Evolutionary conservation across 352 stramenopile genomes (phyloP), one percentile per base, ranked within the genome.

Genomic region (Globisporangium heterothallicum): DNA sequence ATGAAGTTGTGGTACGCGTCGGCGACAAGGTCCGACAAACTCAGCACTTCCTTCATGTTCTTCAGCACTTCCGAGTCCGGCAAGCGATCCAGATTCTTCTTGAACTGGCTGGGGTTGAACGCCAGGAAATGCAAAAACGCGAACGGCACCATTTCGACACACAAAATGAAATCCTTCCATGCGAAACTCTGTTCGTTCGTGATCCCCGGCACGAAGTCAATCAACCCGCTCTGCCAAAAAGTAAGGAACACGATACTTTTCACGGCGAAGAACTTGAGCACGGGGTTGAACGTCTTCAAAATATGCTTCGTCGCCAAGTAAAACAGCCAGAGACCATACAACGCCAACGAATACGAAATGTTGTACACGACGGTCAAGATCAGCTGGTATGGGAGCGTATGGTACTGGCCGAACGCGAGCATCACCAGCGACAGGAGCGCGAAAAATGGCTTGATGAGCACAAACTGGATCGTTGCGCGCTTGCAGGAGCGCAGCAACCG

Each of bases 161-260:
- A 96, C 36, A 97, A 61, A 25, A 97, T 72, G 48, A 96, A 91
- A 61, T 96, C 85, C 50, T 97, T 96, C 85, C 87, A 97, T 19
- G 80, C 72, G 41, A 94, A 87, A 16, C 74, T 77, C 64, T 95
- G 76, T 52, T 92, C 73, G 52, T 85, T 86, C 13, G 79, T 88
- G 59, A 96, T 88, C 26, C 81, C 78, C 1, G 87, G 86, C 24
- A 95, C 73, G 29, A 95, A 81, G 29, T 86, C 67, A n/a, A 97
- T 76, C 34, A 95, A 53, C 25, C 88, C 59, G 44, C 69, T 91
- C 57, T 97, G 90, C 83, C 89, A 97, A 65, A 95, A 97, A 22
- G 88, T 97, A 40, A 96, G 77, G 55, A 97, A 97, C 26, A 97
- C 87, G 49, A 97, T 83, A 45, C 69, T 76, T 65, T 97, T 97